A percentile compares a stretch with the other conserved stretches of the same genome.
Evolutionary conservation across 1,284 basidiomycete genomes (phyloP).

Genomic region (Irpex sp.): DNA sequence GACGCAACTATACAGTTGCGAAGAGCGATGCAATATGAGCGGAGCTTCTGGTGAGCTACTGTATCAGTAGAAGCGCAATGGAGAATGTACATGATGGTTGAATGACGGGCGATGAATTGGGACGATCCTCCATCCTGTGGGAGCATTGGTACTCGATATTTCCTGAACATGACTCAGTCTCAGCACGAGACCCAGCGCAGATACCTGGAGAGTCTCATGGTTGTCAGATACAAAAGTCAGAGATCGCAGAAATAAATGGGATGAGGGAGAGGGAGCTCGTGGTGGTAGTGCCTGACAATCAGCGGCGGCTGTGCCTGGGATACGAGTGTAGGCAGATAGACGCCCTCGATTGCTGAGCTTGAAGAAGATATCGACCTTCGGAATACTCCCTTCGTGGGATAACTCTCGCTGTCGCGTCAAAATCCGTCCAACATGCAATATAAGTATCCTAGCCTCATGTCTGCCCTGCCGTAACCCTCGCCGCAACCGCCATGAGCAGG

Average conservation of each 20-base stretch:
- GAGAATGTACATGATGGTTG: neutral
- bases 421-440: constrained; percentile 14
- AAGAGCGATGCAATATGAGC: neutral
- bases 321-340: constrained; percentile 1
- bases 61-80: neutral
- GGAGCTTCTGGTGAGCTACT: neutral
- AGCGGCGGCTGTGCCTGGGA: constrained; percentile 16
- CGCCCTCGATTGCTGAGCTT: neutral
- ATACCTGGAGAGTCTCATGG: neutral
- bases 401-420: constrained; percentile 1
- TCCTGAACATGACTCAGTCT: neutral
- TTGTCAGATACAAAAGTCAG: neutral
- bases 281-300: constrained; percentile 19
- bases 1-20: neutral
- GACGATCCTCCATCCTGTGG: neutral
- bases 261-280: neutral
- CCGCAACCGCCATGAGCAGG: neutral
- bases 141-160: neutral
- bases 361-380: neutral
- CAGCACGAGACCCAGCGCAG: neutral
- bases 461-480: constrained; percentile 2
- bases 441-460: constrained; percentile 9
- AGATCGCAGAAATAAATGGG: neutral
- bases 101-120: neutral
- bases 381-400: constrained; percentile 17